Base-by-base conservation (phyloP, 495 filamentous ascomycete genomes). In the Chaetomium cochliodes region DNA sequence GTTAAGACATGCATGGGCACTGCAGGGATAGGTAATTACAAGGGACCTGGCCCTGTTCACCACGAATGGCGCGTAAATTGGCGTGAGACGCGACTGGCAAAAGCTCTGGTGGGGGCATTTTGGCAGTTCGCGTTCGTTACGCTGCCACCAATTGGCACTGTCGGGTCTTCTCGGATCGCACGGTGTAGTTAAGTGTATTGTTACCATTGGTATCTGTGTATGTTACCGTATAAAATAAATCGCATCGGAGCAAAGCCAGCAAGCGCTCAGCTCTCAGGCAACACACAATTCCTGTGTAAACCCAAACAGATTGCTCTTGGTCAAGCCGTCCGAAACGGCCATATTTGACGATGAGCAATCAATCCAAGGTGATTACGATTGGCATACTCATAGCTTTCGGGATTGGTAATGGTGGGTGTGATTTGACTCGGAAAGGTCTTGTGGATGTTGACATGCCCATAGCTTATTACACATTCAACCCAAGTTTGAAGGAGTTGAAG, bases 381-480 rank as follows among this genome's bases (percentile, higher is more conserved):
- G 70, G 46, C 58, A 9, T 66, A 3, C 62, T 72, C 26, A 22
- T 70, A 13, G 67, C 65, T 18, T 42, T 74, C 25, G 72, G 72
- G 1, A 62, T 74, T n/a, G 62, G 65, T 8, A 74, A 74, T 64
- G 72, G 72, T 74, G 55, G 15, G 62, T 8, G 16, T n/a, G 16
- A n/a, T 33, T 2, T 15, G 15, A 22, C 23, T 13, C 9, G 7
- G 20, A 22, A 20, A 33, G 12, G 1, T 16, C 33, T 2, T 37
- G 16, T 5, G 28, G 26, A 42, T 46, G 41, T 54, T 50, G 22
- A n/a, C 13, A 18, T 13, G 44, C 15, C n/a, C n/a, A 13, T 60
- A 84, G 81, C 78, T 20, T 74, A 76, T 58, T 81, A 78, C 64
- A 72, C 75, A 4, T 81, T 82, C 63, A 69, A 71, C 18, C 79